Conservation (phyloP, 164 flowering plant genomes). For the Umbellularia californica region DNA sequence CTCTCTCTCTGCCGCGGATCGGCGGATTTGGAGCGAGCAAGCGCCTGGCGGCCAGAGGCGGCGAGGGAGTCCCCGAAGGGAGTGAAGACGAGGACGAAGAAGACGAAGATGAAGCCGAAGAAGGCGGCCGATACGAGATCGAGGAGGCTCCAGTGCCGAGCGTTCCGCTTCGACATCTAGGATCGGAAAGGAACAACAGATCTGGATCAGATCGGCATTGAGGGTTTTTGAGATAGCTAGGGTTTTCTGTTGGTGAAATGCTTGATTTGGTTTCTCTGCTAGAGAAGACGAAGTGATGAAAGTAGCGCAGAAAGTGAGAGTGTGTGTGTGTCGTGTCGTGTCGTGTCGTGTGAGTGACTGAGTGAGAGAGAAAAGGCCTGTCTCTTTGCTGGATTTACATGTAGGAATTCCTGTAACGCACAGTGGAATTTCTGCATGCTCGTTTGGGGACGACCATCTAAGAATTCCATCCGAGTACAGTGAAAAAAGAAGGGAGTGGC, state of each 20-base stretch:
- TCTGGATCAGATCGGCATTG: background rate
- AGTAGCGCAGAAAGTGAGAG: background rate
- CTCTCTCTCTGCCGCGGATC: constrained; percentile 64
- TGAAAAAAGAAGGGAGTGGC: too few relatives aligned
- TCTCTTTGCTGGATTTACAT: too few relatives aligned
- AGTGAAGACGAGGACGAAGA: constrained; percentile 70
- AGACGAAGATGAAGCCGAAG: constrained; percentile 59
- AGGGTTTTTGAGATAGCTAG: background rate
- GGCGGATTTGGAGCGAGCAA: constrained; percentile 37
- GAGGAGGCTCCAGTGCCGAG: constrained; percentile 61
- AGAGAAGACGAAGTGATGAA: too few relatives aligned
- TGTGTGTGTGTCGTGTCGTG: too few relatives aligned
- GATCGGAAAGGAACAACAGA: background rate
- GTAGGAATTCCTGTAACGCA: too few relatives aligned
- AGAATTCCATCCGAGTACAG: too few relatives aligned
- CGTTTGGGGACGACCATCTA: too few relatives aligned
- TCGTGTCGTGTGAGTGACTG: background rate
- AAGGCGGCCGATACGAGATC: constrained; percentile 65
- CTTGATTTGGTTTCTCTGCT: too few relatives aligned
- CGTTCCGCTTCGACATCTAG: constrained; percentile 59
- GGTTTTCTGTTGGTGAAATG: background rate
- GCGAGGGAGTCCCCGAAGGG: constrained; percentile 87
- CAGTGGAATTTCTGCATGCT: too few relatives aligned
- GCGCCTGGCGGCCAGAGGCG: constrained; percentile 68
- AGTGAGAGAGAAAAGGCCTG: background rate